These are phyloP conservation scores for Chlorociboria aeruginascens DNA, from an alignment of 495 filamentous ascomycete species.

Conservation along the genomic window DNA sequence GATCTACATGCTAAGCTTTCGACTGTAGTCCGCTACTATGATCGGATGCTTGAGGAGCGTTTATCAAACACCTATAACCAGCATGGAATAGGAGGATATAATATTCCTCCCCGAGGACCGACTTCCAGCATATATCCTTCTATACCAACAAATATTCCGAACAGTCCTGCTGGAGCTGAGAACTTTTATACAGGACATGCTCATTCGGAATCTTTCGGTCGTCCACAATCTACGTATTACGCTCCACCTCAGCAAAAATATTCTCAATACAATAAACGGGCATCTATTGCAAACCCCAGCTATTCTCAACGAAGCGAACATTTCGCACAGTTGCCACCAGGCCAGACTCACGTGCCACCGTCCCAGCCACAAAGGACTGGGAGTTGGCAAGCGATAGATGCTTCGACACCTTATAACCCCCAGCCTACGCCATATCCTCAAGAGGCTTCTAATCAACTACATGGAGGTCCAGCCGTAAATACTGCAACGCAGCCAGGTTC, in stretches of 20 bases:
- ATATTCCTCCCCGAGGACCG: conserved; percentile 36
- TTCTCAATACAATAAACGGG: conserved; percentile 15
- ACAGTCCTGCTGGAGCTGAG: conserved; percentile 47
- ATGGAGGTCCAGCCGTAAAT: conserved; percentile 19
- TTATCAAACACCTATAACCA: conserved; percentile 87
- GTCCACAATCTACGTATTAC: conserved; percentile 25
- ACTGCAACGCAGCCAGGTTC: conserved; percentile 18
- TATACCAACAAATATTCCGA: conserved; percentile 39
- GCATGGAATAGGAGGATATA: conserved; percentile 48
- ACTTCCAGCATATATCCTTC: conserved; percentile 55
- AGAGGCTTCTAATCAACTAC: conserved; percentile 8
- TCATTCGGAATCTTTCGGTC: conserved; percentile 37
- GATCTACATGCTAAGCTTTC: conserved; percentile 92
- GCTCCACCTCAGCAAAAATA: conserved; percentile 20
- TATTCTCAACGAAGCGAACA: conserved; percentile 18
- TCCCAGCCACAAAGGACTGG: conserved; percentile 28
- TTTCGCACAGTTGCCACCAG: conserved; percentile 7
- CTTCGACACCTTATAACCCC: conserved; percentile 20
- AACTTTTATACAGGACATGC: conserved; percentile 68
- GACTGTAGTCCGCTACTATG: conserved; percentile 97
- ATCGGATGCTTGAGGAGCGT: conserved; percentile 93
- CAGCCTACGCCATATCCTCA: conserved; percentile 22
- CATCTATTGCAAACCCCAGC: conserved; percentile 15
- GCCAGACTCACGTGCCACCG: conserved; percentile 14
- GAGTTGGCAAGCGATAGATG: conserved; percentile 30